Evolutionary conservation across 306 rosid species (phyloP).

Genomic region (Prosopis cineraria): DNA sequence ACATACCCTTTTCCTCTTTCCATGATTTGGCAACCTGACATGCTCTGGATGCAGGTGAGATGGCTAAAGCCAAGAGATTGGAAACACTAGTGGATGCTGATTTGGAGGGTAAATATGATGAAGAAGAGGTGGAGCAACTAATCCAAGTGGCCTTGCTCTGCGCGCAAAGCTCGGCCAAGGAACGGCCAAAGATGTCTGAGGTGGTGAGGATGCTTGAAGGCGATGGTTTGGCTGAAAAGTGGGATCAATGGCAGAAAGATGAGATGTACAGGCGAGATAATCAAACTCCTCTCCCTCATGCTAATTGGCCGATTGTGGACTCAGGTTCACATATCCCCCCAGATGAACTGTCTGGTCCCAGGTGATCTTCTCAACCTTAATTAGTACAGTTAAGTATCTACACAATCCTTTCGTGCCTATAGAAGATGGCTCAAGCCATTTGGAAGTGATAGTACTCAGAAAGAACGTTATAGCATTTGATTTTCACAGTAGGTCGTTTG

Average conservation of each 20-base stretch:
- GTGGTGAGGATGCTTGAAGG: constrained; percentile 83
- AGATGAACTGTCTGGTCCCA: constrained; percentile 67
- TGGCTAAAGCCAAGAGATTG: constrained; percentile 62
- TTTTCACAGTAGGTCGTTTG: constrained; percentile 6
- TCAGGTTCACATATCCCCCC: constrained; percentile 56
- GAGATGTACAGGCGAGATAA: constrained; percentile 53
- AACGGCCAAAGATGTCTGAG: constrained; percentile 78
- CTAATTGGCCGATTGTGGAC: constrained; percentile 44
- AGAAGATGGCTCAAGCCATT: background rate
- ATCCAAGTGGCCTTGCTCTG: constrained; percentile 69
- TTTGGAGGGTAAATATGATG: constrained; percentile 49
- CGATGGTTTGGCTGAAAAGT: constrained; percentile 67
- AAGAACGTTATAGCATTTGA: constrained; percentile 39
- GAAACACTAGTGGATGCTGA: constrained; percentile 64
- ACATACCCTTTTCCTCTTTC: background rate
- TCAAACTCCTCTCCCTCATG: constrained; percentile 30
- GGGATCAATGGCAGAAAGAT: constrained; percentile 73
- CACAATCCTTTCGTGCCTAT: background rate
- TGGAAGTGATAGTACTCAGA: constrained; percentile 8
- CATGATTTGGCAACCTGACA: constrained; percentile 1
- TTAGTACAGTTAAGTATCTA: background rate
- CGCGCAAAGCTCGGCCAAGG: constrained; percentile 56
- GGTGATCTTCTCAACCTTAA: constrained; percentile 41
- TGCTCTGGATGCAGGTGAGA: constrained; percentile 52
- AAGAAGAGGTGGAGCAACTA: constrained; percentile 60